phyloP scores from a whole-genome alignment of 352 stramenopile species.

The Globisporangium alternatum region DNA sequence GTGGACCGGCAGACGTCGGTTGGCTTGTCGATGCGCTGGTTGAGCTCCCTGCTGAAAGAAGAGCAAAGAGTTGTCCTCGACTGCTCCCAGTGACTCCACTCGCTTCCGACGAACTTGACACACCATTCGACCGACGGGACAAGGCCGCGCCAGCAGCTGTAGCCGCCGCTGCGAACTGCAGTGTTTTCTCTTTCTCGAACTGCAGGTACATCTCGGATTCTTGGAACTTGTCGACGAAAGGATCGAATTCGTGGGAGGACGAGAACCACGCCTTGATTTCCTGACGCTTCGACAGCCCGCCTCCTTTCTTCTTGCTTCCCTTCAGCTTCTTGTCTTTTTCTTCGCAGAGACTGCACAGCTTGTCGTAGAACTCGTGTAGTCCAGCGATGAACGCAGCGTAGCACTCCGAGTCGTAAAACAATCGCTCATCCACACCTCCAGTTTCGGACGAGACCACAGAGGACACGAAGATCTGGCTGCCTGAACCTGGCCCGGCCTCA shows the following conservation, averaged over 20 bases:
- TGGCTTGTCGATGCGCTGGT: slow-evolving; percentile 24
- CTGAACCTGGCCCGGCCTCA: slow-evolving; percentile 15
- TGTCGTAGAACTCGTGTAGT: slow-evolving; percentile 69
- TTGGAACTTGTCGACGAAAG: slow-evolving; percentile 75
- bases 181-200: slow-evolving; percentile 36
- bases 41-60: slow-evolving; percentile 36
- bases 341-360: slow-evolving; percentile 43
- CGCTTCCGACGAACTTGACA: background rate
- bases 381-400: slow-evolving; percentile 46
- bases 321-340: slow-evolving; percentile 61
- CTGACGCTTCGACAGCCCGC: slow-evolving; percentile 66
- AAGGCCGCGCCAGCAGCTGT: background rate
- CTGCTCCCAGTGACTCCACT: slow-evolving; percentile 10
- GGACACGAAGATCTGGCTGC: slow-evolving; percentile 30
- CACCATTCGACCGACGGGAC: slow-evolving; percentile 4
- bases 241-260: slow-evolving; percentile 78
- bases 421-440: slow-evolving; percentile 40
- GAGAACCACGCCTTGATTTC: slow-evolving; percentile 87
- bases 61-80: slow-evolving; percentile 23
- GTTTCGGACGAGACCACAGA: slow-evolving; percentile 12
- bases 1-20: slow-evolving; percentile 23
- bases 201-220: slow-evolving; percentile 42
- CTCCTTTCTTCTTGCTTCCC: slow-evolving; percentile 41
- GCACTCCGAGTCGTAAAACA: slow-evolving; percentile 62
- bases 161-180: slow-evolving; percentile 1